A percentile compares a stretch with the other conserved stretches of the same genome.
Evolutionary conservation across 2,329 filamentous ascomycete species (phyloP).

Genomic region (Neurospora crassa): DNA sequence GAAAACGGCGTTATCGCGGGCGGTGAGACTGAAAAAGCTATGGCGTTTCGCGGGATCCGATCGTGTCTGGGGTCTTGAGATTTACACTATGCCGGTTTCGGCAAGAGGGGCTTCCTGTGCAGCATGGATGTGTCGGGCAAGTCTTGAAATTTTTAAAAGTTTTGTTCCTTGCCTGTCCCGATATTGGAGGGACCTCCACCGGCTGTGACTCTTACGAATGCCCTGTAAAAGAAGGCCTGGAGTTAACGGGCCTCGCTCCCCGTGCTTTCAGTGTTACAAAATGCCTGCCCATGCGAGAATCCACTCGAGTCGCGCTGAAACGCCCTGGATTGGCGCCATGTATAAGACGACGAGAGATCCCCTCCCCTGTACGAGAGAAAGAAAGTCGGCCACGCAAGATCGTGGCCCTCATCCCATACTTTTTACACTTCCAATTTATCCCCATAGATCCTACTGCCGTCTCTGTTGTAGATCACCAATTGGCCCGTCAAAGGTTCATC

Average conservation of each 20-base stretch:
- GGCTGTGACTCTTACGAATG: background rate
- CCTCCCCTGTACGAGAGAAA: background rate
- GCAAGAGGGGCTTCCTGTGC: conserved; percentile 24
- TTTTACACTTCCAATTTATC: background rate
- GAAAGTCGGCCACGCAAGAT: background rate
- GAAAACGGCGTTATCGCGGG: conserved; percentile 16
- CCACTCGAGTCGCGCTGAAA: background rate
- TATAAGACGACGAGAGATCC: background rate
- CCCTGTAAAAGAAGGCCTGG: background rate
- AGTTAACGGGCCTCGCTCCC: background rate
- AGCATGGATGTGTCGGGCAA: background rate
- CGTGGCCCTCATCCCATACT: background rate
- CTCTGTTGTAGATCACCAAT: background rate
- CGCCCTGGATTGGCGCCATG: background rate
- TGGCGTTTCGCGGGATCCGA: conserved; percentile 17
- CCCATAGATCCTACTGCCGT: background rate
- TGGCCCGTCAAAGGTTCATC: background rate
- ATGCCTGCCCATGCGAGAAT: background rate
- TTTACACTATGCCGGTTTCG: conserved; percentile 15
- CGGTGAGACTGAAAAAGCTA: conserved; percentile 11
- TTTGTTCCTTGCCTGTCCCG: background rate
- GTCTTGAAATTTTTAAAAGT: conserved; percentile 9
- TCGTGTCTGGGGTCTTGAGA: background rate
- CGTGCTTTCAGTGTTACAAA: background rate
- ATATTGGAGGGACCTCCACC: background rate